These are phyloP conservation scores for Chiua virens DNA, from an alignment of 768 basidiomycete species.

Conservation along the genomic window DNA sequence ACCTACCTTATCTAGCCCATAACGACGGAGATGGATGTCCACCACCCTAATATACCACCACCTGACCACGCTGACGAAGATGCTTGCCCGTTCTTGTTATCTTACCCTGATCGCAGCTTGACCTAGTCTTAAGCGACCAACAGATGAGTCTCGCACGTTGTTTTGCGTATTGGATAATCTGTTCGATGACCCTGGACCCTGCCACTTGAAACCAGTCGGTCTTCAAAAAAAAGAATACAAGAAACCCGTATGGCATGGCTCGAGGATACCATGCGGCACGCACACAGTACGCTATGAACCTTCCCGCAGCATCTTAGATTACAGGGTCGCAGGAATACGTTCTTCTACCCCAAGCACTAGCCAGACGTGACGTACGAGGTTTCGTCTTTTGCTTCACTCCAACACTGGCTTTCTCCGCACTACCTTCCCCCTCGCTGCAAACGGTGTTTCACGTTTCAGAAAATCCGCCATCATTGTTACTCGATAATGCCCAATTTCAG, in stretches of 20 bases:
- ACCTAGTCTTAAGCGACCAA: neutral
- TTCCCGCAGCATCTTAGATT: neutral
- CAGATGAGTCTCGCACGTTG: constrained; percentile 11
- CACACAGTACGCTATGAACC: neutral
- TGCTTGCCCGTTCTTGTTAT: neutral
- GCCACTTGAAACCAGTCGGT: neutral
- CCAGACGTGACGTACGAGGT: neutral
- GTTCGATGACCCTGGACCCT: neutral
- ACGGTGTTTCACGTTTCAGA: neutral
- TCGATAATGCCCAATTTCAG: constrained; percentile 5
- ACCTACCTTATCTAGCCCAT: too few relatives aligned
- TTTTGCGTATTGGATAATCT: neutral
- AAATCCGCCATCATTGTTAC: neutral
- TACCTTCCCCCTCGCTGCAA: neutral
- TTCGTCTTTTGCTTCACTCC: neutral
- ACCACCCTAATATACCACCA: too few relatives aligned
- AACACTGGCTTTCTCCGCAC: neutral
- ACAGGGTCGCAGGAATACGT: neutral
- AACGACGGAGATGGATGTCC: neutral
- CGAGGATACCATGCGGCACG: neutral
- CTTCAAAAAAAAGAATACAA: neutral
- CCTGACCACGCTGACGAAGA: neutral
- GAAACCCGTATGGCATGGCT: neutral
- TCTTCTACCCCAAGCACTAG: neutral
- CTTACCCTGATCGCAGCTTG: constrained; percentile 1